phyloP scores from a whole-genome alignment of 305 asterid genomes.

The Fraxinus ornus region DNA sequence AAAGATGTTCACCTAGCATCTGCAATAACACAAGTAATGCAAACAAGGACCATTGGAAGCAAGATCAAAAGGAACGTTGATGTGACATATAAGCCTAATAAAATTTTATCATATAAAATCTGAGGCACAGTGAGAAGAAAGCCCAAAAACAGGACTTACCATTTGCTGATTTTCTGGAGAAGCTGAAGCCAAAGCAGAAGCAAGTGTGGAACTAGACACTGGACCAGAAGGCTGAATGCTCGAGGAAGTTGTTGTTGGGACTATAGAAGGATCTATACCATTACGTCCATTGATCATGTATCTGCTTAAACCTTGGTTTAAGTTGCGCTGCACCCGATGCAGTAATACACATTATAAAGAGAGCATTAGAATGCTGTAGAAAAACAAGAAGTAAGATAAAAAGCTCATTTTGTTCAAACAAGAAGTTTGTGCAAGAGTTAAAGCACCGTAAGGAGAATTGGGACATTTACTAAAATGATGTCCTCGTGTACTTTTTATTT shows the following conservation, averaged over 20 bases:
- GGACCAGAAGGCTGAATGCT: slow-evolving; percentile 43
- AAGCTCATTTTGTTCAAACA: neutral
- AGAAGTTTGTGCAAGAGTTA: neutral
- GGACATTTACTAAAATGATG: neutral
- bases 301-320: slow-evolving; percentile 42
- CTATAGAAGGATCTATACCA: slow-evolving; percentile 40
- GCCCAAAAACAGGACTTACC: slow-evolving; percentile 36
- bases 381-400: neutral
- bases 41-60: neutral
- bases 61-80: neutral
- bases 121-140: neutral
- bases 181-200: slow-evolving; percentile 77
- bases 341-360: neutral
- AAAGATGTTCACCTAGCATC: slow-evolving; percentile 80
- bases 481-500: neutral
- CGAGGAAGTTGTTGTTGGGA: slow-evolving; percentile 36
- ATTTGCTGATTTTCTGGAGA: slow-evolving; percentile 66
- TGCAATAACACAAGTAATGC: slow-evolving; percentile 26
- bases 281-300: slow-evolving; percentile 39
- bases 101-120: neutral
- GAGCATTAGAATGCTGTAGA: neutral
- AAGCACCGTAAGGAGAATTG: neutral
- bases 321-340: slow-evolving; percentile 42
- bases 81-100: neutral
- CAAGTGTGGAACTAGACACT: slow-evolving; percentile 52